These are phyloP conservation scores for Asterophora parasitica DNA, from an alignment of 768 basidiomycete genomes.

Conservation along the genomic window DNA sequence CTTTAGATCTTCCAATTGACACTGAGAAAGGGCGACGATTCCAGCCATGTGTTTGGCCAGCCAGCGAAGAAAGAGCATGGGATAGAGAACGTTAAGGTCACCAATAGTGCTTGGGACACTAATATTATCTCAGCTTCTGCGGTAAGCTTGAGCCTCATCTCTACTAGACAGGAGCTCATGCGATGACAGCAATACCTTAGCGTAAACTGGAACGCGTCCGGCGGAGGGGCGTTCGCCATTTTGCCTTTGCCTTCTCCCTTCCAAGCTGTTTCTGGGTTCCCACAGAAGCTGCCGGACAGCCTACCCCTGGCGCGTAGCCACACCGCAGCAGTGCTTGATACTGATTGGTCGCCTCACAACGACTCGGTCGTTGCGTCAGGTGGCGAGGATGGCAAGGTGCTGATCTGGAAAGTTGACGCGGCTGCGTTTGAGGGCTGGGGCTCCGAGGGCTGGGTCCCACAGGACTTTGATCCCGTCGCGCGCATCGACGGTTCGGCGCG, in stretches of 20 bases:
- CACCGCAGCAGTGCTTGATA: constrained; percentile 84
- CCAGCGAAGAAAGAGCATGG: constrained; percentile 79
- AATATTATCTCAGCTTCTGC: constrained; percentile 84
- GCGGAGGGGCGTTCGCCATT: constrained; percentile 93
- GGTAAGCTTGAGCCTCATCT: constrained; percentile 37
- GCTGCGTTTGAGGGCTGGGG: constrained; percentile 80
- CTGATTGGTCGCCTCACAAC: constrained; percentile 94
- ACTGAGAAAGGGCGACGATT: constrained; percentile 4
- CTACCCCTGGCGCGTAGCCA: constrained; percentile 88
- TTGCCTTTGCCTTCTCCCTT: constrained; percentile 80
- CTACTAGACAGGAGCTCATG: constrained; percentile 4
- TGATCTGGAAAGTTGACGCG: constrained; percentile 82
- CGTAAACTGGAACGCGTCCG: constrained; percentile 91
- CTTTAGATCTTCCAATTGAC: neutral
- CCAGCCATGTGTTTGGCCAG: constrained; percentile 90
- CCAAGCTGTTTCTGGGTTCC: constrained; percentile 47
- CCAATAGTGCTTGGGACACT: constrained; percentile 93
- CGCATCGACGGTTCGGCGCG: constrained; percentile 75
- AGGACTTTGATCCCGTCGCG: constrained; percentile 82
- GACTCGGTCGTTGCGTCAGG: constrained; percentile 87
- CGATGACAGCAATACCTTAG: constrained; percentile 69
- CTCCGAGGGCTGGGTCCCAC: constrained; percentile 73
- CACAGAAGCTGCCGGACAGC: constrained; percentile 84
- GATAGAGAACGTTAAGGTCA: constrained; percentile 80
- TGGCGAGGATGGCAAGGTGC: constrained; percentile 90